These are phyloP conservation scores for Zopfia rhizophila DNA, from an alignment of 2,329 filamentous ascomycete species.

Conservation along the genomic window DNA sequence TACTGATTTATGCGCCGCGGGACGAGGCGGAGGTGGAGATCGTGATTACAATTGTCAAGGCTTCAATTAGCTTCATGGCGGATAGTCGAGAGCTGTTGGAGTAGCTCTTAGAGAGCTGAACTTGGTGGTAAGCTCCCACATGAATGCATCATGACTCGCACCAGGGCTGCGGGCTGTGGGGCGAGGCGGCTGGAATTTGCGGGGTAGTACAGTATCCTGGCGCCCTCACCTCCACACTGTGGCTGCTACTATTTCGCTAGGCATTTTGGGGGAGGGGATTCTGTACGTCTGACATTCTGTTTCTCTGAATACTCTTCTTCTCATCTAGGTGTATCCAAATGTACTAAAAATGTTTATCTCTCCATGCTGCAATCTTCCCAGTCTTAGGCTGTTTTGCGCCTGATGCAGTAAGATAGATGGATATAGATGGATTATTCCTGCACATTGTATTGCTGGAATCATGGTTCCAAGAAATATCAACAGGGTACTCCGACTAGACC, in stretches of 20 bases:
- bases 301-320: conserved; percentile 16
- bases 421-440: too few species aligned
- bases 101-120: conserved; percentile 5
- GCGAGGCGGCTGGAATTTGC: conserved; percentile 14
- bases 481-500: too few species aligned
- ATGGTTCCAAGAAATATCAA: too few species aligned
- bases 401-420: too few species aligned
- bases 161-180: conserved; percentile 18
- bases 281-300: conserved; percentile 10
- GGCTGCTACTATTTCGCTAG: conserved; percentile 7
- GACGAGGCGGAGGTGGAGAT: conserved; percentile 33
- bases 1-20: conserved; percentile 34
- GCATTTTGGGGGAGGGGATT: conserved; percentile 9
- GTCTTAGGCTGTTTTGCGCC: too few species aligned
- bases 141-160: conserved; percentile 3
- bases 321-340: conserved; percentile 10
- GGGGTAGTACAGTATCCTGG: conserved; percentile 20
- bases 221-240: conserved; percentile 16
- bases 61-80: conserved; percentile 30
- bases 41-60: conserved; percentile 23
- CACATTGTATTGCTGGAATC: too few species aligned
- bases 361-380: conserved; percentile 8
- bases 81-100: conserved; percentile 23
- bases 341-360: too few species aligned
- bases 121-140: conserved; percentile 1